Percentiles rank a stretch among this genome's conserved stretches.
Conservation (phyloP, 495 filamentous ascomycete genomes). For the Cercophora samala region DNA sequence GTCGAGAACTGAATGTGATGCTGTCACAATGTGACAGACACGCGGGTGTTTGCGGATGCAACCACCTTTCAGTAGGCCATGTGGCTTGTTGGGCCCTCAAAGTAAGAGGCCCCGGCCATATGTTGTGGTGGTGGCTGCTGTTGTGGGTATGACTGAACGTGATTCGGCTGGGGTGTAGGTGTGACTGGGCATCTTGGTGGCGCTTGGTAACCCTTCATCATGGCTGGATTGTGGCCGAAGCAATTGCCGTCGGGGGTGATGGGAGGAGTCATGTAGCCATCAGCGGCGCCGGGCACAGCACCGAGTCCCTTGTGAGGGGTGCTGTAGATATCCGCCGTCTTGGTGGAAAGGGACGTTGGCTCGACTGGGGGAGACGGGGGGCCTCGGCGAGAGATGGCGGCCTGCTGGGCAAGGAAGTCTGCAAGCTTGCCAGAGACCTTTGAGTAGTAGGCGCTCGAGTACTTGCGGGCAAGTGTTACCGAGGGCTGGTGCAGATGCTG, state of each 20-base stretch:
- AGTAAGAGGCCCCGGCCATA: constrained; percentile 33
- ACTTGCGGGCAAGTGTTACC: constrained; percentile 80
- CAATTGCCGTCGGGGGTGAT: constrained; percentile 86
- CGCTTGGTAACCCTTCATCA: constrained; percentile 45
- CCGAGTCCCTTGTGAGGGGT: constrained; percentile 83
- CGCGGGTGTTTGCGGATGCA: constrained; percentile 1
- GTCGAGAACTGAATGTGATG: constrained; percentile 3
- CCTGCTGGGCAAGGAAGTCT: constrained; percentile 81
- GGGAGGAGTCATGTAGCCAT: constrained; percentile 89
- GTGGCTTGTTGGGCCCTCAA: constrained; percentile 26
- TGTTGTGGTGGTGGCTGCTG: constrained; percentile 30
- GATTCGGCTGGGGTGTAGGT: constrained; percentile 44
- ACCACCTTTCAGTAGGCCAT: constrained; percentile 36
- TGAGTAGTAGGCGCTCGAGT: constrained; percentile 75
- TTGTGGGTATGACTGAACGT: constrained; percentile 23
- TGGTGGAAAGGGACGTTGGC: constrained; percentile 41
- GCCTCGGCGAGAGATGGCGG: constrained; percentile 60
- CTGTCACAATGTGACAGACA: neutral
- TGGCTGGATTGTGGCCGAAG: constrained; percentile 47
- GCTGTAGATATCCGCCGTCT: constrained; percentile 59
- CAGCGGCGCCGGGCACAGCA: constrained; percentile 58
- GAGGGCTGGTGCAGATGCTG: constrained; percentile 87
- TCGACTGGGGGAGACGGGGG: constrained; percentile 70
- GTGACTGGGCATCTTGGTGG: constrained; percentile 54
- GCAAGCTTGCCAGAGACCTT: constrained; percentile 77